A percentile compares a stretch with the other conserved stretches of the same genome.
Evolutionary conservation across 176 grass and related monocot species (phyloP).

Genomic region (Triticum monococcum): DNA sequence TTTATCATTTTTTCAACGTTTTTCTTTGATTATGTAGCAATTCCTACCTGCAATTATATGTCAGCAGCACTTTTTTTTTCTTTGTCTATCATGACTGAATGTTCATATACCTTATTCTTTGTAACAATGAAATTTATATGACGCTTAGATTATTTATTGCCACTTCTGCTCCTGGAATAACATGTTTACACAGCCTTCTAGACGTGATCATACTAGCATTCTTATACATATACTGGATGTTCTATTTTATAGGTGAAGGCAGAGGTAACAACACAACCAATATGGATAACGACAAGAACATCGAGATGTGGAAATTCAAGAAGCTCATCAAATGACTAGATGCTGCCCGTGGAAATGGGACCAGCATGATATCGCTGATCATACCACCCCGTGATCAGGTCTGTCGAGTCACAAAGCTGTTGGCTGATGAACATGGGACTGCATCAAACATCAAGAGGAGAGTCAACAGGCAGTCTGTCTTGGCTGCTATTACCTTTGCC

Average conservation of each 20-base stretch:
- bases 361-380: slow-evolving; percentile 47
- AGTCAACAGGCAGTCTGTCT: slow-evolving; percentile 36
- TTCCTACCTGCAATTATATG: background rate
- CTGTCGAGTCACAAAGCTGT: slow-evolving; percentile 38
- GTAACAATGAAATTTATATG: background rate
- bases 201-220: background rate
- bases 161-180: background rate
- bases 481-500: slow-evolving; percentile 39
- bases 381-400: slow-evolving; percentile 45
- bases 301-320: slow-evolving; percentile 48
- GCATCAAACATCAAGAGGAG: slow-evolving; percentile 46
- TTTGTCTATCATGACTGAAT: background rate
- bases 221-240: background rate
- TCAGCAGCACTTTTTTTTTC: background rate
- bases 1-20: background rate
- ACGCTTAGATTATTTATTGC: background rate
- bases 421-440: slow-evolving; percentile 50
- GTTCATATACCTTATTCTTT: background rate
- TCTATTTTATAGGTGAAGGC: background rate
- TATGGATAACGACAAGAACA: slow-evolving; percentile 38
- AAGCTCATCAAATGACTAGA: slow-evolving; percentile 42
- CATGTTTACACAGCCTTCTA: background rate
- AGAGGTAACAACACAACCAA: slow-evolving; percentile 11
- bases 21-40: background rate
- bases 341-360: slow-evolving; percentile 40